These are phyloP conservation scores for Rehmannia glutinosa DNA, from an alignment of 257 asterid genomes.

Conservation along the genomic window DNA sequence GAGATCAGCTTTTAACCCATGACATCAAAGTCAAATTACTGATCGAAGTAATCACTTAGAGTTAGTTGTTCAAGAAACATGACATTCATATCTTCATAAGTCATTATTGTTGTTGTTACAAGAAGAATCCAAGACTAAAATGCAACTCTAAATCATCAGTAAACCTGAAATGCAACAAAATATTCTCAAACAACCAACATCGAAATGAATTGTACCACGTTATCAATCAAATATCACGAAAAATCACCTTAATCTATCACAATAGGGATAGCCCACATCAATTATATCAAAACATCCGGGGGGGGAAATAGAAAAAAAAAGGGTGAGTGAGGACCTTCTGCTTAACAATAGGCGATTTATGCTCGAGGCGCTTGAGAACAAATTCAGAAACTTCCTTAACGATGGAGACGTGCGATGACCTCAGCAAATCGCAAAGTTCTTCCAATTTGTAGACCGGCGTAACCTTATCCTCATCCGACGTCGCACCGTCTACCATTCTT, in stretches of 20 bases:
- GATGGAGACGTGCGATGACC: slow-evolving; percentile 73
- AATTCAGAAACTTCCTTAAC: slow-evolving; percentile 87
- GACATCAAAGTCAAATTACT: not conserved
- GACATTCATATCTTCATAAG: not conserved
- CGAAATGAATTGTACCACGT: not conserved
- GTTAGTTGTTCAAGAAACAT: not conserved
- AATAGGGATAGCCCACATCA: not conserved
- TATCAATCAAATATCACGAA: not conserved
- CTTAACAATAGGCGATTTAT: slow-evolving; percentile 86
- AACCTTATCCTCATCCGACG: slow-evolving; percentile 95
- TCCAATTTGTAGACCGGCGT: slow-evolving; percentile 95
- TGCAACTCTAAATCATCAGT: slow-evolving; percentile 4
- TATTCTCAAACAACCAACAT: not conserved
- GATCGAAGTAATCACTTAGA: not conserved
- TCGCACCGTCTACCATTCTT: slow-evolving; percentile 74
- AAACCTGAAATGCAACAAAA: not conserved
- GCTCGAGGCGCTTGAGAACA: slow-evolving; percentile 89
- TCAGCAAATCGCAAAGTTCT: slow-evolving; percentile 83
- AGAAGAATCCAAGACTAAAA: not conserved
- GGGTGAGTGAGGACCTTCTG: slow-evolving; percentile 49
- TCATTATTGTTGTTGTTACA: not conserved
- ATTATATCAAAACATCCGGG: not conserved
- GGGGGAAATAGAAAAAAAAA: not conserved
- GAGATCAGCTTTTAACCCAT: not conserved
- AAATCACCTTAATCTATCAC: too few species aligned